phyloP scores from a whole-genome alignment of 257 asterid species.

The Jasminum sambac region DNA sequence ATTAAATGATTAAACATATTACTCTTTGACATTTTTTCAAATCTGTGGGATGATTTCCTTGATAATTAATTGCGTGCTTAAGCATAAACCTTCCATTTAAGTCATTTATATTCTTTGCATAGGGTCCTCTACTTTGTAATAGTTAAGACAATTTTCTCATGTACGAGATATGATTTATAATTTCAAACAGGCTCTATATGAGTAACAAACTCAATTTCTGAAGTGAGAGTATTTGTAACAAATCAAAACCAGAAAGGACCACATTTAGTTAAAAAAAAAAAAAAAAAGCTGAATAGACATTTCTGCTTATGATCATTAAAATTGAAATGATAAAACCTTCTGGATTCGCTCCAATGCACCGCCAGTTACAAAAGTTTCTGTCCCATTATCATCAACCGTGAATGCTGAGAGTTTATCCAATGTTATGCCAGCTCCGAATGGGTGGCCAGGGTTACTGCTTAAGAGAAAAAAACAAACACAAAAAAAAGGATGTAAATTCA shows the following conservation, averaged over 20 bases:
- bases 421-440: slow-evolving; percentile 89
- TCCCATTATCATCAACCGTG: slow-evolving; percentile 86
- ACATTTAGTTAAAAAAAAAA: slow-evolving; percentile 8
- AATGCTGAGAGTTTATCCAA: slow-evolving; percentile 89
- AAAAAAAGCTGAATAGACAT: slow-evolving; percentile 1
- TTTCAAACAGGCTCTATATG: not conserved
- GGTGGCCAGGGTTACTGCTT: slow-evolving; percentile 86
- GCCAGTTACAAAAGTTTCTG: slow-evolving; percentile 84
- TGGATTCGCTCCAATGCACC: slow-evolving; percentile 84
- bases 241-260: not conserved
- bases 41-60: no score
- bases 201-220: not conserved
- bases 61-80: no score
- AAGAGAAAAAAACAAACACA: slow-evolving; percentile 13
- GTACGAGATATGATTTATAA: no score
- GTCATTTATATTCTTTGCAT: no score
- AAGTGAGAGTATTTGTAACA: not conserved
- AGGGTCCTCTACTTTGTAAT: no score
- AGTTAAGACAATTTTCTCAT: no score
- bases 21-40: no score
- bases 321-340: slow-evolving; percentile 56
- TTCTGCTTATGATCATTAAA: slow-evolving; percentile 12
- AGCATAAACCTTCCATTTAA: no score
- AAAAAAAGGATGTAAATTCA: slow-evolving; percentile 14
- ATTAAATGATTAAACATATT: no score